Conservation (phyloP, 2,329 filamentous ascomycete genomes). For the Atkinsonella texensis region DNA sequence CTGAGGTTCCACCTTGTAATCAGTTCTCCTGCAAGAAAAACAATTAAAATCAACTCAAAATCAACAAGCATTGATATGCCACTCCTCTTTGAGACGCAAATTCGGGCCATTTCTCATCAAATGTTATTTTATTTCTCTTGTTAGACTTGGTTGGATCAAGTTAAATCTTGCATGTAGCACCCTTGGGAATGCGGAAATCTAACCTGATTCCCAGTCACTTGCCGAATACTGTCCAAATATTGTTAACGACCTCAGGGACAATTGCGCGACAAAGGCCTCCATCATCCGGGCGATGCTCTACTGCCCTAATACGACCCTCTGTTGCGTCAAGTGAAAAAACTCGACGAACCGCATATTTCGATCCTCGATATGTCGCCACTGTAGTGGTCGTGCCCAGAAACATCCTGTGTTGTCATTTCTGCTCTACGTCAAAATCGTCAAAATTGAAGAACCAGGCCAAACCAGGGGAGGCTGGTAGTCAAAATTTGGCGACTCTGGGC, state of each 20-base stretch:
- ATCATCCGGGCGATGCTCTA: slow-evolving; percentile 4
- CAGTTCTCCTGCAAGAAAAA: no score
- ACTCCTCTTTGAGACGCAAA: not conserved
- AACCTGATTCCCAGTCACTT: slow-evolving; percentile 11
- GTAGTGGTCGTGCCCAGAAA: not conserved
- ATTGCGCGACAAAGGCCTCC: not conserved
- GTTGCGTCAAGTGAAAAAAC: not conserved
- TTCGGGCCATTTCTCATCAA: not conserved
- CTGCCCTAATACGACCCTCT: slow-evolving; percentile 10
- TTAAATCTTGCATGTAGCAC: slow-evolving; percentile 9
- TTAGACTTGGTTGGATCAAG: slow-evolving; percentile 2
- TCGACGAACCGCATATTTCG: not conserved
- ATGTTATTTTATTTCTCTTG: not conserved
- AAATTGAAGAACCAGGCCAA: slow-evolving; percentile 11
- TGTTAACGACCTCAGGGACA: not conserved
- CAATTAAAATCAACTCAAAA: no score
- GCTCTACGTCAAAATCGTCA: slow-evolving; percentile 3
- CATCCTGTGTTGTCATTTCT: not conserved
- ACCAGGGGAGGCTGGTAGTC: slow-evolving; percentile 8
- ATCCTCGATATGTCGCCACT: not conserved
- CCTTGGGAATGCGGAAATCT: slow-evolving; percentile 19
- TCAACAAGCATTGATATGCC: not conserved
- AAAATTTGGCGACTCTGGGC: not conserved
- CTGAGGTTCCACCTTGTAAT: not conserved
- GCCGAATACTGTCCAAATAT: not conserved